These are phyloP conservation scores for Cryptococcus jaspeensis DNA, from an alignment of 1,284 basidiomycete genomes.

Conservation along the genomic window DNA sequence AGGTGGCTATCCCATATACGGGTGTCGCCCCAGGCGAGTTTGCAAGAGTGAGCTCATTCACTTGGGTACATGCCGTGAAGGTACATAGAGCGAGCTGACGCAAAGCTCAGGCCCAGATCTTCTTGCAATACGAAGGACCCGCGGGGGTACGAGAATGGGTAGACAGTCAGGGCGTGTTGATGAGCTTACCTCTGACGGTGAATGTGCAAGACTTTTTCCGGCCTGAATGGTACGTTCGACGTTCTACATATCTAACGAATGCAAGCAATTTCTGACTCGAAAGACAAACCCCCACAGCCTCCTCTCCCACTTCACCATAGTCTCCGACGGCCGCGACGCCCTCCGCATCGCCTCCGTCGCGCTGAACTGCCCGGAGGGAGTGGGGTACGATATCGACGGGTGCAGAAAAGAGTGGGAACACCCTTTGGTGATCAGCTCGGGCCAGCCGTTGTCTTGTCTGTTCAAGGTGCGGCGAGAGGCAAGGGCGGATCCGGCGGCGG, in stretches of 20 bases:
- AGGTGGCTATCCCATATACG: conserved; percentile 30
- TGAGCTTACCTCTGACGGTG: conserved; percentile 50
- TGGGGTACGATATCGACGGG: conserved; percentile 24
- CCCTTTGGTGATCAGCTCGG: conserved; percentile 29
- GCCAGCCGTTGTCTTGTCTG: conserved; percentile 40
- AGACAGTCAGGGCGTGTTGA: conserved; percentile 36
- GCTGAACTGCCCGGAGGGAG: conserved; percentile 16
- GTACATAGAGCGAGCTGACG: background rate
- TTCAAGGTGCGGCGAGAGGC: conserved; percentile 36
- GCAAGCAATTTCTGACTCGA: background rate
- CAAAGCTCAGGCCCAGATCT: conserved; percentile 25
- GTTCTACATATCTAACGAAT: background rate
- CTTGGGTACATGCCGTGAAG: background rate
- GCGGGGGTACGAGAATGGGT: conserved; percentile 20
- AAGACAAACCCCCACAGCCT: conserved; percentile 33
- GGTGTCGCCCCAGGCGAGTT: conserved; percentile 34
- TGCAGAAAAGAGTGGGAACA: conserved; percentile 21
- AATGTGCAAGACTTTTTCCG: conserved; percentile 54
- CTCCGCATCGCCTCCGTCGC: conserved; percentile 38
- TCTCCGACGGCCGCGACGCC: conserved; percentile 45
- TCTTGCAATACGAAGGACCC: conserved; percentile 23
- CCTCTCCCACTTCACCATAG: conserved; percentile 50
- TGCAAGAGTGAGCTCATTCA: conserved; percentile 20
- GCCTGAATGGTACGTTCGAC: conserved; percentile 38
- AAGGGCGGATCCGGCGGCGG: conserved; percentile 10